These are phyloP conservation scores for Pythium grandisporangium DNA, from an alignment of 352 stramenopile species.

Conservation along the genomic window DNA sequence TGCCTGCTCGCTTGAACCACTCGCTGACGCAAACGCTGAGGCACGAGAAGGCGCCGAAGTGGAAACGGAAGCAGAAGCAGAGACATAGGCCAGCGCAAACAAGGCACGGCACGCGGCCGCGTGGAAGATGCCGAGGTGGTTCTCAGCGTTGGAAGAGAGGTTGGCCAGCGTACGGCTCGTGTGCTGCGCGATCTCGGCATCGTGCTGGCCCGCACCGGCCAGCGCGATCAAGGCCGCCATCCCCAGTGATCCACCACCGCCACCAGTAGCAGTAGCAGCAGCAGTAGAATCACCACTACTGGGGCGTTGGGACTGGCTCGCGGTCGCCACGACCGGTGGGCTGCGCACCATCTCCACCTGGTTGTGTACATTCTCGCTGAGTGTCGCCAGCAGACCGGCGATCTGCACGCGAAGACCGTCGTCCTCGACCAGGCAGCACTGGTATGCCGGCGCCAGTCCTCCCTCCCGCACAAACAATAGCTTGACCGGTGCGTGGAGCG, in stretches of 20 bases:
- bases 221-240: constrained; percentile 64
- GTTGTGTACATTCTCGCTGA: constrained; percentile 90
- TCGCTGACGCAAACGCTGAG: no score
- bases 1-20: no score
- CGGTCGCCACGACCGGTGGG: no score
- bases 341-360: constrained; percentile 85
- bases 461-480: constrained; percentile 60
- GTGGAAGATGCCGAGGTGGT: constrained; percentile 82
- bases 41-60: no score
- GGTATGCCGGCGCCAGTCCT: constrained; percentile 52
- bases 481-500: constrained; percentile 66
- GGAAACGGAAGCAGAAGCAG: no score
- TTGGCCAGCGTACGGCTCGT: constrained; percentile 87
- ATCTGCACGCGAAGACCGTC: constrained; percentile 87
- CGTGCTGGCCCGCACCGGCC: constrained; percentile 40
- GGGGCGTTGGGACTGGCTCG: no score
- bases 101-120: constrained; percentile 56
- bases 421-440: constrained; percentile 40
- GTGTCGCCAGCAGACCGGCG: constrained; percentile 81
- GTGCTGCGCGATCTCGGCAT: constrained; percentile 78
- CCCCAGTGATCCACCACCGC: no score
- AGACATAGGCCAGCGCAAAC: constrained; percentile 57
- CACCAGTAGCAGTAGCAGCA: no score
- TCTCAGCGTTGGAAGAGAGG: constrained; percentile 90
- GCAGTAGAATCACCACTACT: no score